Percentiles rank a stretch among this genome's conserved stretches.
These are phyloP conservation scores for Tylopilus cervinicoccineus DNA, from an alignment of 768 basidiomycete species.

Conservation along the genomic window DNA sequence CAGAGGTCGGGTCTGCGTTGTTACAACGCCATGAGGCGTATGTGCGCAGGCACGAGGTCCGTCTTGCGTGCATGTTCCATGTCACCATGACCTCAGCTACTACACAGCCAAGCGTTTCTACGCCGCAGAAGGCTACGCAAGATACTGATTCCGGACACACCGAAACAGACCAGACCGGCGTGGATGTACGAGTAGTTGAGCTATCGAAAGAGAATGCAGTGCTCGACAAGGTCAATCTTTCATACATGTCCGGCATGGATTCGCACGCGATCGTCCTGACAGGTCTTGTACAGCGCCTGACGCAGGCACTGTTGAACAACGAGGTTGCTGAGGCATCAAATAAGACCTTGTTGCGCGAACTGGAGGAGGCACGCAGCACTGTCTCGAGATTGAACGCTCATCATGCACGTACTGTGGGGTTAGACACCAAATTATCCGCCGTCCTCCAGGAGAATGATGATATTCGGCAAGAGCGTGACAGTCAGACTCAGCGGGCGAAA, in stretches of 20 bases:
- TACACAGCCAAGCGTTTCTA: constrained; percentile 15
- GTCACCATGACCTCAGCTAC: constrained; percentile 9
- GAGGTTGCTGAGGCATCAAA: constrained; percentile 80
- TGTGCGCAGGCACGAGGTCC: constrained; percentile 66
- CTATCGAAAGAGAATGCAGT: constrained; percentile 54
- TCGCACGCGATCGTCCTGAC: constrained; percentile 5
- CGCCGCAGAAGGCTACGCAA: constrained; percentile 13
- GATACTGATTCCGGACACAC: constrained; percentile 7
- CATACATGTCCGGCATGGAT: not conserved
- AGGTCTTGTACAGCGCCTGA: constrained; percentile 51
- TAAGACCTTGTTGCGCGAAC: constrained; percentile 66
- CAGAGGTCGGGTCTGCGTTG: constrained; percentile 89
- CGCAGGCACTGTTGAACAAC: constrained; percentile 74
- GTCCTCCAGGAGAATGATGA: constrained; percentile 80
- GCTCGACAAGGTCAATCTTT: constrained; percentile 41
- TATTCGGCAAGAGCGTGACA: constrained; percentile 76
- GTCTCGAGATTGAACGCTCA: constrained; percentile 67
- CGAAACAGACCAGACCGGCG: constrained; percentile 17
- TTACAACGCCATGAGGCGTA: constrained; percentile 85
- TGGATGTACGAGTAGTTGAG: constrained; percentile 33
- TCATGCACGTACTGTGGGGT: constrained; percentile 65
- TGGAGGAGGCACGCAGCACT: constrained; percentile 66
- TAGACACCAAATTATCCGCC: constrained; percentile 60
- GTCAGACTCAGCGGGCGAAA: constrained; percentile 61
- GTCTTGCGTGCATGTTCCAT: constrained; percentile 19